Conservation (phyloP, 2,329 filamentous ascomycete genomes). For the Aureobasidium sp. region DNA sequence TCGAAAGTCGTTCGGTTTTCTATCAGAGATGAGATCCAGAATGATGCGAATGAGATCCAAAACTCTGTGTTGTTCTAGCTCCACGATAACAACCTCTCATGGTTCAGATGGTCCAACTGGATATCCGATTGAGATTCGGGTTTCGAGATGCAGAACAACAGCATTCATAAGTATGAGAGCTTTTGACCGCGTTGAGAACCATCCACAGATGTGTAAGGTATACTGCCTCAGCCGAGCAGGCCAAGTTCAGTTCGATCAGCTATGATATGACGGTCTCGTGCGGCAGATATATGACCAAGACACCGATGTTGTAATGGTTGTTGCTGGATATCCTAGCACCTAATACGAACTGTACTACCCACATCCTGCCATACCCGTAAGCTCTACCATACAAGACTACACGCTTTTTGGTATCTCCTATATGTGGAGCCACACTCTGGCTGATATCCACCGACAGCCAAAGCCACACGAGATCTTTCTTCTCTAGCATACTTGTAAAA, state of each 20-base stretch:
- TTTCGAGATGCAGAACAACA: not conserved
- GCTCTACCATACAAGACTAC: not conserved
- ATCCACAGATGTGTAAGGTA: not conserved
- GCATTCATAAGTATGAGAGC: not conserved
- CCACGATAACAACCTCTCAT: not conserved
- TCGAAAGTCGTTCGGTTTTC: not conserved
- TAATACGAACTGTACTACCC: not conserved
- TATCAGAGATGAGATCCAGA: not conserved
- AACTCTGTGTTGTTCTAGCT: not conserved
- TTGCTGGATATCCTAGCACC: not conserved
- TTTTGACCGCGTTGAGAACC: not conserved
- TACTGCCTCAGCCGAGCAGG: not conserved
- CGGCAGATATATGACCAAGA: not conserved
- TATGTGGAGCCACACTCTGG: not conserved
- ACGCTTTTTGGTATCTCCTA: not conserved
- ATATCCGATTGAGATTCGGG: not conserved
- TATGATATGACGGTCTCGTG: not conserved
- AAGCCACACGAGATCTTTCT: not conserved
- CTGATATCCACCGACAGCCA: not conserved
- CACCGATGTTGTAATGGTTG: not conserved
- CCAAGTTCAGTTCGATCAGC: not conserved
- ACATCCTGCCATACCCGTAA: not conserved
- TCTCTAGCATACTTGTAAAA: not conserved
- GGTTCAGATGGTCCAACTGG: not conserved
- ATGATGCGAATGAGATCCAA: not conserved